These are phyloP conservation scores for Nicotiana attenuata DNA, from an alignment of 257 asterid species.

Conservation along the genomic window DNA sequence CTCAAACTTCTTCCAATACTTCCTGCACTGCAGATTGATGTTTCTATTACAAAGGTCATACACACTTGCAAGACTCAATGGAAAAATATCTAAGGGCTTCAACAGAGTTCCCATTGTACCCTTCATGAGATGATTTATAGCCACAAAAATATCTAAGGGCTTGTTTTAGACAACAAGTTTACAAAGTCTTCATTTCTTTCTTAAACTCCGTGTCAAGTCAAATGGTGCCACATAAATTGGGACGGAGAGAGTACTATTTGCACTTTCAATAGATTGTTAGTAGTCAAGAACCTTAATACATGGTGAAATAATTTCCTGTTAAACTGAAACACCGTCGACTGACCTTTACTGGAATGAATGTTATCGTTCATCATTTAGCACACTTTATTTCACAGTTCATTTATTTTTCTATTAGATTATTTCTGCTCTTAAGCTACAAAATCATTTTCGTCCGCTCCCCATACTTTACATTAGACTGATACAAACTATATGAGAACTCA, in stretches of 20 bases:
- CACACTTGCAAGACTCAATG: too few relatives aligned
- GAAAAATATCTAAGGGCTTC: too few relatives aligned
- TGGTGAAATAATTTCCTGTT: neutral
- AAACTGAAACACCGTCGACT: neutral
- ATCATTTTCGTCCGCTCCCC: neutral
- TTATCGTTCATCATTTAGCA: neutral
- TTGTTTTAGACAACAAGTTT: too few relatives aligned
- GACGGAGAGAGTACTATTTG: neutral
- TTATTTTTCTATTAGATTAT: neutral
- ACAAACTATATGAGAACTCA: slow-evolving; percentile 22
- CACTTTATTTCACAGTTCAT: neutral
- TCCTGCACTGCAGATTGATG: slow-evolving; percentile 66
- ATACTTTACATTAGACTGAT: neutral
- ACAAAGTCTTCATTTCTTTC: too few relatives aligned
- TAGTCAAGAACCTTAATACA: neutral
- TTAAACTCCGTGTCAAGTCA: too few relatives aligned
- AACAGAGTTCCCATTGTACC: neutral
- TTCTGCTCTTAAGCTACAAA: neutral
- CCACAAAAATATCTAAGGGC: too few relatives aligned
- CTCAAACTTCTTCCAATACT: slow-evolving; percentile 93
- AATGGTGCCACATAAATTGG: too few relatives aligned
- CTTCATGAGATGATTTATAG: too few relatives aligned
- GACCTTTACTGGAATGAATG: neutral
- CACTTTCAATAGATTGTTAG: neutral
- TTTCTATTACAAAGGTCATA: slow-evolving; percentile 3